These are phyloP conservation scores for Spathaspora hagerdaliae DNA, from an alignment of 805 yeast genomes.

Conservation along the genomic window DNA sequence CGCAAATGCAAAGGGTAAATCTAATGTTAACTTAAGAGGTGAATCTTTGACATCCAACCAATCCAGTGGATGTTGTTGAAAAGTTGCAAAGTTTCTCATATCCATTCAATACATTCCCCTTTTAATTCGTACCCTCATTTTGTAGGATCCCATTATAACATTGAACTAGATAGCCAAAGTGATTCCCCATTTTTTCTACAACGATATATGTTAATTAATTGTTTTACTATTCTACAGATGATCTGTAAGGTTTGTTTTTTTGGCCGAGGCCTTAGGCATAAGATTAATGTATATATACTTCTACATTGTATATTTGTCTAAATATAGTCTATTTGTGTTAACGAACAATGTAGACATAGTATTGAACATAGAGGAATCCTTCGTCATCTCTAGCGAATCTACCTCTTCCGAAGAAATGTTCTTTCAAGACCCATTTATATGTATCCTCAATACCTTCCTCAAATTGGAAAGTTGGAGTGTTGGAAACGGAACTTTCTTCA, in stretches of 20 bases:
- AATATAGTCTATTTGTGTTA: slow-evolving; percentile 2
- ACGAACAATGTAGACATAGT: slow-evolving; percentile 39
- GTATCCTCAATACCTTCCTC: slow-evolving; percentile 41
- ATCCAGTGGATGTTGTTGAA: slow-evolving; percentile 36
- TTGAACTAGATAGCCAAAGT: too few species aligned
- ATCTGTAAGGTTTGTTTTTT: too few species aligned
- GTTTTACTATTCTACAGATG: too few species aligned
- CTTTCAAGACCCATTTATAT: slow-evolving; percentile 46
- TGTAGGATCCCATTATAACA: too few species aligned
- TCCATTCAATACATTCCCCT: too few species aligned
- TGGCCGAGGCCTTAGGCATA: too few species aligned
- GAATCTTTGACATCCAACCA: slow-evolving; percentile 46
- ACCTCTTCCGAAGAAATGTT: slow-evolving; percentile 56
- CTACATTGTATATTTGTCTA: too few species aligned
- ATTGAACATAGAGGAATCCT: slow-evolving; percentile 51
- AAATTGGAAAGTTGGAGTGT: slow-evolving; percentile 42
- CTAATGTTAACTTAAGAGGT: slow-evolving; percentile 70
- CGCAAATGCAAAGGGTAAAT: slow-evolving; percentile 51
- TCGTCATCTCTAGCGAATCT: slow-evolving; percentile 48
- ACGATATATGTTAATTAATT: too few species aligned
- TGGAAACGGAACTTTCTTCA: slow-evolving; percentile 47
- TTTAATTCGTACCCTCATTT: too few species aligned
- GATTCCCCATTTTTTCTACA: too few species aligned
- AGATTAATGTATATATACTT: too few species aligned
- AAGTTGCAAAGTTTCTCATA: neutral